phyloP scores from a whole-genome alignment of 2,329 filamentous ascomycete species.

The Pseudocercospora pini-densiflorae region DNA sequence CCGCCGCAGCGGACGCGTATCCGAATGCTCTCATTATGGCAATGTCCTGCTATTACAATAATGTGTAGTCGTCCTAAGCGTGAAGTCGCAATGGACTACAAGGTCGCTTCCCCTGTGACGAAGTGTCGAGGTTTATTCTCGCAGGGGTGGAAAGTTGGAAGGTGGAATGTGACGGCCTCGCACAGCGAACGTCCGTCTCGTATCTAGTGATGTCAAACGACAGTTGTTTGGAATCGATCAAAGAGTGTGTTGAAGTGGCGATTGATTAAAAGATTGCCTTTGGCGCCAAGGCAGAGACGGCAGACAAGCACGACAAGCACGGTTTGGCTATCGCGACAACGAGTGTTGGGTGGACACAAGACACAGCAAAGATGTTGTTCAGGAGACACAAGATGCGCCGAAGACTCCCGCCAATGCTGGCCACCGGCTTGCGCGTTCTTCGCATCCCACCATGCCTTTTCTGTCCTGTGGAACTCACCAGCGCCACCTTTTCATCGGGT shows the following conservation, averaged over 20 bases:
- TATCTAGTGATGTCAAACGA: neutral
- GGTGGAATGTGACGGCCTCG: constrained; percentile 22
- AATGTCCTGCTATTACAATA: constrained; percentile 13
- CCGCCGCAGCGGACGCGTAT: constrained; percentile 55
- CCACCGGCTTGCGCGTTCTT: constrained; percentile 28
- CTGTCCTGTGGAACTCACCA: constrained; percentile 14
- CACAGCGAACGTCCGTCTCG: constrained; percentile 12
- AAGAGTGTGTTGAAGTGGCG: constrained; percentile 17
- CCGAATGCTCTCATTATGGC: constrained; percentile 58
- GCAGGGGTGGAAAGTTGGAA: constrained; percentile 12
- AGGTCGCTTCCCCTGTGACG: neutral
- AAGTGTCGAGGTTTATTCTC: neutral
- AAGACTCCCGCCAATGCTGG: constrained; percentile 6
- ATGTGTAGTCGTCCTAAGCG: constrained; percentile 3
- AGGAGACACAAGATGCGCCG: constrained; percentile 23
- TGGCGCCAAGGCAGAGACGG: constrained; percentile 27
- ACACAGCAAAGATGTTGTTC: constrained; percentile 24
- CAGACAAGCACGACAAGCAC: constrained; percentile 26
- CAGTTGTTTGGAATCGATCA: constrained; percentile 9
- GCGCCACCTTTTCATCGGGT: constrained; percentile 16
- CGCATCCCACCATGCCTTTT: constrained; percentile 21
- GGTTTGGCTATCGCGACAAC: constrained; percentile 18
- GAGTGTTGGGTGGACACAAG: constrained; percentile 17
- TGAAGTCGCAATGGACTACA: constrained; percentile 7
- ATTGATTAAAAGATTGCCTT: constrained; percentile 2